These are phyloP conservation scores for Tolypocladium ovalisporum DNA, from an alignment of 2,329 filamentous ascomycete species.

Conservation along the genomic window DNA sequence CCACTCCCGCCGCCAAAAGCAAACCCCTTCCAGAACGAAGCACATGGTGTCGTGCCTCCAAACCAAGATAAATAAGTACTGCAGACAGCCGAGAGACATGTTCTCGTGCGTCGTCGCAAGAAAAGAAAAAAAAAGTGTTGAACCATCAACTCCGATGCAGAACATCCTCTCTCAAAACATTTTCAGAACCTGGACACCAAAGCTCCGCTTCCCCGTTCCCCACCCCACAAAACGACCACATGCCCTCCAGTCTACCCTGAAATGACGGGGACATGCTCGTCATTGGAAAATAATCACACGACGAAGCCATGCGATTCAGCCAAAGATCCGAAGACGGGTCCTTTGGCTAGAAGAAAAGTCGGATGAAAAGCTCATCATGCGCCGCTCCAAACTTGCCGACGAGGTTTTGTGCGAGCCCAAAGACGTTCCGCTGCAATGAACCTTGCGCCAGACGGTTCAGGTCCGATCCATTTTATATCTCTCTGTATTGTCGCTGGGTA, in stretches of 20 bases:
- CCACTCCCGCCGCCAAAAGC: background rate
- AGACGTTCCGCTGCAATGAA: background rate
- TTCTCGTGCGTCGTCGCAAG: background rate
- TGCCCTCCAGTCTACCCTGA: background rate
- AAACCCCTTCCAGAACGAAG: background rate
- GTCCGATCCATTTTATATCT: background rate
- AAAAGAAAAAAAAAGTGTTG: background rate
- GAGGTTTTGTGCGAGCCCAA: background rate
- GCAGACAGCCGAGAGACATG: background rate
- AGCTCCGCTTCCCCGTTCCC: background rate
- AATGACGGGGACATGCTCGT: background rate
- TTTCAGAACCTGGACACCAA: constrained; percentile 1
- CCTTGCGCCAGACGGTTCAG: constrained; percentile 1
- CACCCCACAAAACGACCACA: background rate
- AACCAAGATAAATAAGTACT: background rate
- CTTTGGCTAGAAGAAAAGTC: background rate
- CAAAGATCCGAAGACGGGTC: background rate
- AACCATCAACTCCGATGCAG: background rate
- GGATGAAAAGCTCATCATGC: background rate
- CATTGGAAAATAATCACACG: background rate
- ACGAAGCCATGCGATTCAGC: background rate
- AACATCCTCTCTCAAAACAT: background rate
- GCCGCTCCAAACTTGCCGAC: background rate
- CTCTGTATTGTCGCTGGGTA: constrained; percentile 12
- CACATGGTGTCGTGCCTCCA: background rate